Evolutionary conservation across 805 yeast genomes (phyloP).

Genomic region (Ogataea henricii): DNA sequence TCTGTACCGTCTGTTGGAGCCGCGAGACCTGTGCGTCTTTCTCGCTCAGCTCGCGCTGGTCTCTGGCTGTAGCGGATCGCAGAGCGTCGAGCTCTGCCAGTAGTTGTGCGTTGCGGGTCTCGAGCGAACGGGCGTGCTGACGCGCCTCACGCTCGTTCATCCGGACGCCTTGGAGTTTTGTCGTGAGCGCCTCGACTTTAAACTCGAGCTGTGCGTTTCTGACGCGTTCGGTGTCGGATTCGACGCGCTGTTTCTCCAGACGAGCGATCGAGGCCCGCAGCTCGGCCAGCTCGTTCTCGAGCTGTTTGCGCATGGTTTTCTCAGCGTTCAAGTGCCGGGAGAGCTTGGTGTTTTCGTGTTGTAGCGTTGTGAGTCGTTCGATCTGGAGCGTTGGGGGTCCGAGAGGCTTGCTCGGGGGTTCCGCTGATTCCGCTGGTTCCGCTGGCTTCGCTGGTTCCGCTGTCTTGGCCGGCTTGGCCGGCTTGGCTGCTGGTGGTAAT

Average conservation of each 20-base stretch:
- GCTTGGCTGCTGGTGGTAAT: no score
- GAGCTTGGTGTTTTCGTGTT: neutral
- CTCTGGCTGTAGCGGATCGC: neutral
- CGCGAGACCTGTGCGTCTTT: neutral
- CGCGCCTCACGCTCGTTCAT: neutral
- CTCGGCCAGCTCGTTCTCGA: neutral
- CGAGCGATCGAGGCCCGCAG: neutral
- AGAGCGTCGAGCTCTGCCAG: conserved; percentile 1
- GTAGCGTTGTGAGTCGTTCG: neutral
- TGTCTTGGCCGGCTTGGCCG: neutral
- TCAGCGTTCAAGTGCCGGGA: neutral
- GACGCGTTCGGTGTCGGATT: neutral
- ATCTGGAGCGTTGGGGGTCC: neutral
- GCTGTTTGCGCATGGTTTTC: conserved; percentile 1
- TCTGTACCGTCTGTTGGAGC: neutral
- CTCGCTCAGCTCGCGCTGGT: neutral
- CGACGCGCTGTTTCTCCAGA: neutral
- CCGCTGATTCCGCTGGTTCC: conserved; percentile 3
- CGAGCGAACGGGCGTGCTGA: neutral
- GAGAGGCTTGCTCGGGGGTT: conserved; percentile 6
- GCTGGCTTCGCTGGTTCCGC: conserved; percentile 2
- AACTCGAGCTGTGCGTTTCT: conserved; percentile 2
- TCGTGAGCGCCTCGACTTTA: conserved; percentile 6
- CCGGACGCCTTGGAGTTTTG: conserved; percentile 6
- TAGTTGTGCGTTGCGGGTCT: conserved; percentile 1